Percentiles rank a stretch among this genome's conserved stretches.
These are phyloP conservation scores for Salvia miltiorrhiza DNA, from an alignment of 257 asterid species.

Conservation along the genomic window DNA sequence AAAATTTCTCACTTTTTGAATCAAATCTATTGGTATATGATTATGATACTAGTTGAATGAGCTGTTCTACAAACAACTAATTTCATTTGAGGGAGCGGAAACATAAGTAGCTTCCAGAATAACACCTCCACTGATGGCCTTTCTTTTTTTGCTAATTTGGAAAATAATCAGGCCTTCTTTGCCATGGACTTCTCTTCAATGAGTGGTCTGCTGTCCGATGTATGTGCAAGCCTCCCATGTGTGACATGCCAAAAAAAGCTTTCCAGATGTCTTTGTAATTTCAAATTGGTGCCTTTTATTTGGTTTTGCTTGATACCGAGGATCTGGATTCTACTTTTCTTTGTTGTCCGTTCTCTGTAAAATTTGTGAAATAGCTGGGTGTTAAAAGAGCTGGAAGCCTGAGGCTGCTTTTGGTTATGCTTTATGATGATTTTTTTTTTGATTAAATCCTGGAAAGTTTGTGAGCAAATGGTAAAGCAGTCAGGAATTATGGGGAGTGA, in stretches of 20 bases:
- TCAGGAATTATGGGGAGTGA: neutral
- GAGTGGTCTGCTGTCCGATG: neutral
- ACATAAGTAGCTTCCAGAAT: neutral
- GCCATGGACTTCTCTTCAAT: neutral
- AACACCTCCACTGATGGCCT: neutral
- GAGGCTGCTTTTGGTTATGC: neutral
- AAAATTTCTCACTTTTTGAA: slow-evolving; percentile 3
- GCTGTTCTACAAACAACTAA: neutral
- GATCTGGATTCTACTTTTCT: neutral
- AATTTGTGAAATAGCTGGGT: neutral
- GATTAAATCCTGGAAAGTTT: neutral
- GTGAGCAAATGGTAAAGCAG: neutral
- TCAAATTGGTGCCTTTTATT: neutral
- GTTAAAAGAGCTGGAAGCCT: neutral
- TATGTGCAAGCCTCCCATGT: neutral
- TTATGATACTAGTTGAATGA: neutral
- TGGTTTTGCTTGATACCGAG: neutral
- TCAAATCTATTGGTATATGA: neutral
- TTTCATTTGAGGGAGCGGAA: neutral
- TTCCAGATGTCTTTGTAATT: neutral
- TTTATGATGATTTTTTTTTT: neutral
- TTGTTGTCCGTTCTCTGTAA: neutral
- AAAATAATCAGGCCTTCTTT: neutral
- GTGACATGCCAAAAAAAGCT: neutral
- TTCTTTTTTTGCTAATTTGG: neutral